Percentiles rank a stretch among this genome's conserved stretches.
Evolutionary conservation across 768 basidiomycete species (phyloP).

Genomic region (Cystofilobasidium capitatum): DNA sequence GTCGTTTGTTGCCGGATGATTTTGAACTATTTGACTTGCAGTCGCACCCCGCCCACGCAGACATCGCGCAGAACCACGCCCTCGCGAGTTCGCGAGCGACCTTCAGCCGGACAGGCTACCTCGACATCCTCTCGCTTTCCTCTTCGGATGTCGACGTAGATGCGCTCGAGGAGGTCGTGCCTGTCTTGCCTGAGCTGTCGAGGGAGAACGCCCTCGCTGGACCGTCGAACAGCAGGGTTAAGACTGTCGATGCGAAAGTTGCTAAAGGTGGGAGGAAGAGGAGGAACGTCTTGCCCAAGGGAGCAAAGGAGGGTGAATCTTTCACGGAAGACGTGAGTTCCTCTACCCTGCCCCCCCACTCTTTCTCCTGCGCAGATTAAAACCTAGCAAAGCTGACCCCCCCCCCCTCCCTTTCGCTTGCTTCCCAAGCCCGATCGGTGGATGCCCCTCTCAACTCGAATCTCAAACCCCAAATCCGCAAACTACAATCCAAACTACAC

Average conservation of each 20-base stretch:
- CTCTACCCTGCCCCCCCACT: background rate
- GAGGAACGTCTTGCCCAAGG: slow-evolving; percentile 38
- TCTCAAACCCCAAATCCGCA: slow-evolving; percentile 28
- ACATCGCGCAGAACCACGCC: slow-evolving; percentile 73
- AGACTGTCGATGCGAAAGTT: background rate
- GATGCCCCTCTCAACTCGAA: slow-evolving; percentile 37
- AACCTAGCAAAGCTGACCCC: background rate
- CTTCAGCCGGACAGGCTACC: slow-evolving; percentile 52
- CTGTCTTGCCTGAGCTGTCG: slow-evolving; percentile 30
- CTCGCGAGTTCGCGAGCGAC: slow-evolving; percentile 74
- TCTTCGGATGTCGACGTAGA: slow-evolving; percentile 27
- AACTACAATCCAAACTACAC: slow-evolving; percentile 17
- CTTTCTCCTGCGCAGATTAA: background rate
- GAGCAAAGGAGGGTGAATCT: slow-evolving; percentile 30
- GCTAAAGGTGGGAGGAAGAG: slow-evolving; percentile 30
- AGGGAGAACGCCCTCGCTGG: slow-evolving; percentile 7
- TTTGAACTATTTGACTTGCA: slow-evolving; percentile 34
- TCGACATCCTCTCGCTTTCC: slow-evolving; percentile 31
- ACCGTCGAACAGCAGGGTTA: slow-evolving; percentile 11
- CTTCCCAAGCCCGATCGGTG: slow-evolving; percentile 37
- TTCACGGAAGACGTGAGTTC: slow-evolving; percentile 40
- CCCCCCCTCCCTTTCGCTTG: background rate
- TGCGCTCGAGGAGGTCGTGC: slow-evolving; percentile 41
- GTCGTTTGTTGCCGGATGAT: background rate
- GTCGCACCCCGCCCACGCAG: slow-evolving; percentile 79